Evolutionary conservation across 1,139 yeast species (phyloP).

Genomic region (Suhomyces taliae): DNA sequence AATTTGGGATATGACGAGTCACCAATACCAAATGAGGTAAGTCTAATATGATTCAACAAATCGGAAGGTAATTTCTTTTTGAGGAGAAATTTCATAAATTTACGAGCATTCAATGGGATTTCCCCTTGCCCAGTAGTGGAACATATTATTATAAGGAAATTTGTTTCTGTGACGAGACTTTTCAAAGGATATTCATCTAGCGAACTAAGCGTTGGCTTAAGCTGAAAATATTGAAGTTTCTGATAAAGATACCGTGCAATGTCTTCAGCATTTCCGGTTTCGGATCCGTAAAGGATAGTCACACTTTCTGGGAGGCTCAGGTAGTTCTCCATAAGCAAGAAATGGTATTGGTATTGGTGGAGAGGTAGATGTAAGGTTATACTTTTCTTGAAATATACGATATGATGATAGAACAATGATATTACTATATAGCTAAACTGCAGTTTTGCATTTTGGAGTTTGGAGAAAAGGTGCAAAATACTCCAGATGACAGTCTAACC

Average conservation of each 20-base stretch:
- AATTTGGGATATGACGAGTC: constrained; percentile 88
- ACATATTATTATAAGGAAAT: constrained; percentile 63
- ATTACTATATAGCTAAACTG: too few species aligned
- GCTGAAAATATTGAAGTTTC: constrained; percentile 55
- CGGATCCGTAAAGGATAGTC: constrained; percentile 82
- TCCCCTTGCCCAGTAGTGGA: constrained; percentile 98
- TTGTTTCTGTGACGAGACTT: constrained; percentile 48
- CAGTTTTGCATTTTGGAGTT: too few species aligned
- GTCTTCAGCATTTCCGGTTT: constrained; percentile 91
- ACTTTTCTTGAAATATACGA: too few species aligned
- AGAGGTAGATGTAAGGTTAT: too few species aligned
- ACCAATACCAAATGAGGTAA: constrained; percentile 89
- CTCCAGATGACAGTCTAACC: too few species aligned
- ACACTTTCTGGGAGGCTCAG: constrained; percentile 20
- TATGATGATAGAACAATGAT: too few species aligned
- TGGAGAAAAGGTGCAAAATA: too few species aligned
- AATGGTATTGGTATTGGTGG: neutral
- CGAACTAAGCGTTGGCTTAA: constrained; percentile 51
- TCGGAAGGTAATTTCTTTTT: constrained; percentile 65
- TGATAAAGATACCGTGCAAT: constrained; percentile 67
- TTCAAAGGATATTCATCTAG: constrained; percentile 65
- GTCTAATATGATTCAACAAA: constrained; percentile 58
- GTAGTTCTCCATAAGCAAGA: neutral
- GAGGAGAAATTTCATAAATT: constrained; percentile 73
- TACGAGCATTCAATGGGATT: constrained; percentile 72